These are phyloP conservation scores for Aspergillus sp. DNA, from an alignment of 2,329 filamentous ascomycete genomes.

Conservation along the genomic window DNA sequence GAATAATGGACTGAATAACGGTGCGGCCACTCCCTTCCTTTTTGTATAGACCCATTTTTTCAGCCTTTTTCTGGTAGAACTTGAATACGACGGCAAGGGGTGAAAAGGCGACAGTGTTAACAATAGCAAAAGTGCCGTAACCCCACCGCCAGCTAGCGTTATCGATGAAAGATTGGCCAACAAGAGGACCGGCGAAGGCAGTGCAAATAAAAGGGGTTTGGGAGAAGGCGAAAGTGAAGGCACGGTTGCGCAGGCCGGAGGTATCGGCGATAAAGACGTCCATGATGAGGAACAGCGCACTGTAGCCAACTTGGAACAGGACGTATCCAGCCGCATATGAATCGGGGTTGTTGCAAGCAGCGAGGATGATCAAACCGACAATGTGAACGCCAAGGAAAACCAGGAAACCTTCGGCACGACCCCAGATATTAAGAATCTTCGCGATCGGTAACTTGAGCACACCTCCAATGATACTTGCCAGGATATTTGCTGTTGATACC, in stretches of 20 bases:
- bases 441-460: conserved; percentile 61
- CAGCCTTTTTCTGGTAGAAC: conserved; percentile 59
- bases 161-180: conserved; percentile 52
- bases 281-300: conserved; percentile 57
- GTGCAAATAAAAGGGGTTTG: conserved; percentile 63
- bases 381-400: conserved; percentile 51
- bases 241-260: conserved; percentile 59
- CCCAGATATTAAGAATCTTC: conserved; percentile 64
- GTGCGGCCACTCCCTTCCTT: conserved; percentile 48
- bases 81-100: conserved; percentile 59
- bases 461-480: conserved; percentile 58
- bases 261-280: conserved; percentile 65
- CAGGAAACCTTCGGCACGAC: conserved; percentile 59
- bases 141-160: conserved; percentile 62
- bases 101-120: conserved; percentile 56
- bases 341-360: conserved; percentile 59
- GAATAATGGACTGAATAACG: conserved; percentile 45
- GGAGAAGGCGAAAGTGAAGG: conserved; percentile 60
- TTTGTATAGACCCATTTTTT: conserved; percentile 53
- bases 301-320: conserved; percentile 61
- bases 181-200: conserved; percentile 55
- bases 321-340: conserved; percentile 65
- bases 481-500: conserved; percentile 53
- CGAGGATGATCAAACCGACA: conserved; percentile 60
- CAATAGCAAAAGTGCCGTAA: conserved; percentile 62